Evolutionary conservation across 2,329 filamentous ascomycete species (phyloP), one percentile per base, ranked within the genome.

Genomic region (Emmonsiellopsis sp.): DNA sequence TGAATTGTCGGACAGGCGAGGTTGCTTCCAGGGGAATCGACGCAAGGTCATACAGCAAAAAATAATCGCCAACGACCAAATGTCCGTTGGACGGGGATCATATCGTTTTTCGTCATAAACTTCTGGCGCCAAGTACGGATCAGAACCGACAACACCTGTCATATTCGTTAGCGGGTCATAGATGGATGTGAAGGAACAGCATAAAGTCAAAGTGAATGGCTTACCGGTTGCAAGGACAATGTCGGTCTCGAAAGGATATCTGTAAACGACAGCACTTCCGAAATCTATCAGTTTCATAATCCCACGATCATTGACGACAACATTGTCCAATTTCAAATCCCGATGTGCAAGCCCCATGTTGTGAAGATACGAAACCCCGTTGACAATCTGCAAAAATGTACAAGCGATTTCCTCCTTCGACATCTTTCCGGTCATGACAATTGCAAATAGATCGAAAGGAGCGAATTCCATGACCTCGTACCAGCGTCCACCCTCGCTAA

Each of bases 231-330:
- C 87, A 44, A 85, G 76, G 11, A 93, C 88, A 54, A 91, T 83
- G 51, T 89, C 89, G 59, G 85, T 90, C 72, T 98, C 93, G 65
- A 98, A 97, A 0, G 93, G 93, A 76, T 98, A 98, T 64, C 88
- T 85, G 75, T 95, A 98, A 41, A 98, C 92, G 60, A 93, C 91
- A 0, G 93, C 92, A 73, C 91, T 97, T 30, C 93, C 93, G 71
- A 98, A 98, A 70, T 98, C 93, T 64, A 98, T 98, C 59, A 98
- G 87, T 72, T 98, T 98, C 90, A 98, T 95, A 63, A 98, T 97
- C 2, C 93, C 93, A 64, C 87, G 83, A 65, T 95, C 88, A 66
- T 91, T 97, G 55, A 98, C 91, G 31, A 98, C 93, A 16, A 98
- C 93, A 62, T 98, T 98, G 73, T 98, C 93, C 62, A 98, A 74